Conservation (phyloP, 2,329 filamentous ascomycete species). For the Sodiomyces alkalinus region DNA sequence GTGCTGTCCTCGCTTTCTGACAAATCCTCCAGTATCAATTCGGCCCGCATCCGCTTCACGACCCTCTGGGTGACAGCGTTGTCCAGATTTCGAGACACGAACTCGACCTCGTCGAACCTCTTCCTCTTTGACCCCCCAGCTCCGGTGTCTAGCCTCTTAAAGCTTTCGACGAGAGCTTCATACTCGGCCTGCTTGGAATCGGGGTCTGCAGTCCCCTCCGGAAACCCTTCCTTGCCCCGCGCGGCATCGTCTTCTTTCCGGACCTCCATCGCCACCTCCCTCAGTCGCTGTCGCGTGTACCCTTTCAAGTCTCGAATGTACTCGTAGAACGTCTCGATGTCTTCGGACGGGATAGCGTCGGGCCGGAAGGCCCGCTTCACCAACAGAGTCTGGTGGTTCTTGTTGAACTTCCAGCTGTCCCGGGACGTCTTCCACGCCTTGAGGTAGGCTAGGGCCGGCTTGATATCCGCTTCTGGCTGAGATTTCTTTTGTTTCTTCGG, state of each 20-base stretch:
- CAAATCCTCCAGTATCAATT: conserved; percentile 41
- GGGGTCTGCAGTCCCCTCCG: conserved; percentile 30
- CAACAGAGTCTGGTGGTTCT: conserved; percentile 73
- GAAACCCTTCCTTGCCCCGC: conserved; percentile 30
- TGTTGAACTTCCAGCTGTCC: conserved; percentile 86
- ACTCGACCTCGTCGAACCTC: conserved; percentile 36
- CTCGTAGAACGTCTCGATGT: conserved; percentile 54
- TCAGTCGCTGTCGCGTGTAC: conserved; percentile 52
- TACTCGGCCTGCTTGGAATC: conserved; percentile 40
- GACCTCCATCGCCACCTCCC: conserved; percentile 47
- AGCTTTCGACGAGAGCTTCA: conserved; percentile 36
- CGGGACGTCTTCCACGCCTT: conserved; percentile 57
- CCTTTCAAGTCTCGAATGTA: conserved; percentile 75
- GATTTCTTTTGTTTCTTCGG: conserved; percentile 23
- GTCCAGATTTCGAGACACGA: conserved; percentile 32
- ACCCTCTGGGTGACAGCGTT: conserved; percentile 37
- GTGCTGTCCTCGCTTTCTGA: conserved; percentile 29
- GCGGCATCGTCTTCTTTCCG: conserved; percentile 40
- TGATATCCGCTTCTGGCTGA: conserved; percentile 27
- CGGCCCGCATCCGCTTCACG: conserved; percentile 48
- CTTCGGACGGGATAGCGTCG: conserved; percentile 51
- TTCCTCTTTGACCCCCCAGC: conserved; percentile 28
- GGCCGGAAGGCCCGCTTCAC: conserved; percentile 70
- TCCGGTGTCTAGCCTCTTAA: conserved; percentile 21
- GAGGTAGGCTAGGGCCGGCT: conserved; percentile 62